Percentiles rank a stretch among this genome's conserved stretches.
These are phyloP conservation scores for Elsinoe perseae DNA, from an alignment of 2,329 filamentous ascomycete genomes.

Conservation along the genomic window DNA sequence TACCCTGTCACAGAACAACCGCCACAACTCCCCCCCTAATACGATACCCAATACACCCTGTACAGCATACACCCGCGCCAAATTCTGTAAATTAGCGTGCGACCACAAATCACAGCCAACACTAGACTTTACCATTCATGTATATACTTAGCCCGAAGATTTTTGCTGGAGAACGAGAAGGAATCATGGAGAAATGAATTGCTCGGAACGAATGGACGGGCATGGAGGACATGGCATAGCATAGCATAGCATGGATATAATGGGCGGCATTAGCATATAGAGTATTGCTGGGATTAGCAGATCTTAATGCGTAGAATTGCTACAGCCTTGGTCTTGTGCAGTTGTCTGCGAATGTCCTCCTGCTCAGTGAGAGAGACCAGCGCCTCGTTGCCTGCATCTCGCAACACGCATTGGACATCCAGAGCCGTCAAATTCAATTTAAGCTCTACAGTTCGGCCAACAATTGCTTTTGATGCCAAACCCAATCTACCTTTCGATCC, in stretches of 20 bases:
- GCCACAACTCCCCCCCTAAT: neutral
- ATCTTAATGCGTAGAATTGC: neutral
- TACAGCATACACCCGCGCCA: neutral
- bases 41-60: neutral
- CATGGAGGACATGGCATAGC: neutral
- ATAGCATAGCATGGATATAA: conserved; percentile 8
- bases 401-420: too few species aligned
- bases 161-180: neutral
- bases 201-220: neutral
- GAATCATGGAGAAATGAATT: neutral
- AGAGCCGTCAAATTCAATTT: too few species aligned
- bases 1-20: neutral
- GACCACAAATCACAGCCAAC: neutral
- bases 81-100: neutral
- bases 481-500: too few species aligned
- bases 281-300: neutral
- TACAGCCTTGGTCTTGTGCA: neutral
- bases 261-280: neutral
- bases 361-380: too few species aligned
- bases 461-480: too few species aligned
- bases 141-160: neutral
- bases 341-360: neutral
- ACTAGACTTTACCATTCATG: neutral
- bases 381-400: too few species aligned
- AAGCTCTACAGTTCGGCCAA: too few species aligned